These are phyloP conservation scores for Camelina laxa DNA, from an alignment of 345 rosid species.

Conservation along the genomic window DNA sequence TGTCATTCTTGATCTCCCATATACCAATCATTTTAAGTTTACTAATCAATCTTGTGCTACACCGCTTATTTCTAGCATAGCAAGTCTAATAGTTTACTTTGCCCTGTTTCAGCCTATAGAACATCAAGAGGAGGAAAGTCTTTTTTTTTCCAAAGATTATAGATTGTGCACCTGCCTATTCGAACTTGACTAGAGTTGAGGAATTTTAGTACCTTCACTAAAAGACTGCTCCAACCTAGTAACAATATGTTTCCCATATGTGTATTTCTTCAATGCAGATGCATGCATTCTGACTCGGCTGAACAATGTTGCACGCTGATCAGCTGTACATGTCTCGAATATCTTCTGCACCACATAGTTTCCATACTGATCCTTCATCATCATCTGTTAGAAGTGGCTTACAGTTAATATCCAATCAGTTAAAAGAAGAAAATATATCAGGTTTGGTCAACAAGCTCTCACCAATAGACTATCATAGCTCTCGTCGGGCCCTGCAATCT, in stretches of 20 bases:
- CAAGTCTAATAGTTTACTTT: not conserved
- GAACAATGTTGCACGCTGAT: slow-evolving; percentile 53
- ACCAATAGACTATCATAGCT: slow-evolving; percentile 65
- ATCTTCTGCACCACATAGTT: slow-evolving; percentile 79
- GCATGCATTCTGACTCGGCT: slow-evolving; percentile 54
- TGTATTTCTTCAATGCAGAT: slow-evolving; percentile 73
- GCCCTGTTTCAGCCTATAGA: not conserved
- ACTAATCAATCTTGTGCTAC: slow-evolving; percentile 10
- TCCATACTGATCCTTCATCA: slow-evolving; percentile 82
- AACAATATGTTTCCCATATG: slow-evolving; percentile 81
- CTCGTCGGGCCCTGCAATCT: slow-evolving; percentile 58
- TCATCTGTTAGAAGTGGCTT: slow-evolving; percentile 43
- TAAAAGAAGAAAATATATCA: not conserved
- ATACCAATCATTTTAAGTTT: not conserved
- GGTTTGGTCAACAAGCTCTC: slow-evolving; percentile 44
- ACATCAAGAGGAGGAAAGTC: not conserved
- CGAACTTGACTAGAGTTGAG: not conserved
- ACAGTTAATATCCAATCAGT: slow-evolving; percentile 23
- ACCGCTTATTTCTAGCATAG: not conserved
- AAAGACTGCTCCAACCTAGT: slow-evolving; percentile 63
- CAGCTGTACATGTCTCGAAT: slow-evolving; percentile 57
- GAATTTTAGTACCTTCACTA: slow-evolving; percentile 54
- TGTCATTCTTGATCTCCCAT: not conserved
- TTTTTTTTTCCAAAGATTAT: slow-evolving; percentile 10
- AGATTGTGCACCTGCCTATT: not conserved